Conservation (phyloP, 2,329 filamentous ascomycete species). For the Arthroderma sp. region DNA sequence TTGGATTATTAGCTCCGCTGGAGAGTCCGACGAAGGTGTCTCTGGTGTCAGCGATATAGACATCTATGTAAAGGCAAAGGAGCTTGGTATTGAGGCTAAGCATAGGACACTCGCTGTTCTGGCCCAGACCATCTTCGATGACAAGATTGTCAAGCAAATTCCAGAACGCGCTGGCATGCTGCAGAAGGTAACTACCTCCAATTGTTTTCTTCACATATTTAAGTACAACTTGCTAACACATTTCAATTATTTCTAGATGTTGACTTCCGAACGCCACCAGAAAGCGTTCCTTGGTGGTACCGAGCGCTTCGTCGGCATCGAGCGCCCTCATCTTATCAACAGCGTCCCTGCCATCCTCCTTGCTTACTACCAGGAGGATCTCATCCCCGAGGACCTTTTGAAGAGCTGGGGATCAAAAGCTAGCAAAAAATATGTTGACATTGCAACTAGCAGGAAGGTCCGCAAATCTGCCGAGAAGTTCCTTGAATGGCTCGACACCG, state of each 20-base stretch:
- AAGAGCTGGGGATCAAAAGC: constrained; percentile 87
- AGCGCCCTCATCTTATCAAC: constrained; percentile 64
- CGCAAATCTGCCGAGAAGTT: constrained; percentile 90
- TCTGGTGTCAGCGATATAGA: constrained; percentile 74
- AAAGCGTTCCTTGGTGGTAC: constrained; percentile 91
- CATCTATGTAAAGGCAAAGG: constrained; percentile 93
- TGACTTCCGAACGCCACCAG: constrained; percentile 84
- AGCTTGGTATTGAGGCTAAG: constrained; percentile 86
- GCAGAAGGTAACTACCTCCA: constrained; percentile 54
- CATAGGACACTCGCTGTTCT: constrained; percentile 86
- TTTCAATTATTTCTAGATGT: constrained; percentile 41
- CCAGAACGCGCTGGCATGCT: constrained; percentile 71
- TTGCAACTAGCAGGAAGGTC: constrained; percentile 82
- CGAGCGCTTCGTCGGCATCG: constrained; percentile 77
- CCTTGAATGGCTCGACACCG: constrained; percentile 83
- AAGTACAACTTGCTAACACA: constrained; percentile 4
- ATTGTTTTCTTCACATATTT: not conserved
- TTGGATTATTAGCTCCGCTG: constrained; percentile 70
- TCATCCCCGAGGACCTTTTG: constrained; percentile 76
- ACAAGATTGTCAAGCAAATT: constrained; percentile 80
- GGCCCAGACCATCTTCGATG: constrained; percentile 84
- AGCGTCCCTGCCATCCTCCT: constrained; percentile 77
- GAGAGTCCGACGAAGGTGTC: constrained; percentile 56
- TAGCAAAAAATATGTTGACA: constrained; percentile 95
- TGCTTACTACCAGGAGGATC: constrained; percentile 79